Evolutionary conservation across 2,329 filamentous ascomycete species (phyloP).

Genomic region (Dothideomycetes sp.): DNA sequence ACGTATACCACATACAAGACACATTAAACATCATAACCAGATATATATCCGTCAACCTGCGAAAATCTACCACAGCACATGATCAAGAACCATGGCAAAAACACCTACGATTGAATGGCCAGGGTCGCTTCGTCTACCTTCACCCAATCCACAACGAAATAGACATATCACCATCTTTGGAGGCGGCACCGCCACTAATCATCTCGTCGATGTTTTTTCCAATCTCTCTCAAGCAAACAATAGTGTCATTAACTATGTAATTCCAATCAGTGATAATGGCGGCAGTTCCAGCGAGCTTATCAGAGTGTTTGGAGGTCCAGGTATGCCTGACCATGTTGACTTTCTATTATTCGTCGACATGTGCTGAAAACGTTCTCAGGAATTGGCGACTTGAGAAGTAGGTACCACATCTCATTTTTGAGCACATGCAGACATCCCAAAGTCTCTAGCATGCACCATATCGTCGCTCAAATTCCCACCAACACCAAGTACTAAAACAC

Average conservation of each 20-base stretch:
- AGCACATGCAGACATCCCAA: background rate
- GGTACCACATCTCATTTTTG: constrained; percentile 21
- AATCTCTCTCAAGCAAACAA: constrained; percentile 50
- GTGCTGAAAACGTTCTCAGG: constrained; percentile 26
- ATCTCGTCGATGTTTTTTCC: constrained; percentile 81
- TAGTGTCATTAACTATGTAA: constrained; percentile 70
- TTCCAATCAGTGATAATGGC: constrained; percentile 93
- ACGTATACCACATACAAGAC: no score
- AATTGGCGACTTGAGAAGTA: constrained; percentile 69
- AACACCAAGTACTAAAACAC: background rate
- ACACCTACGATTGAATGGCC: no score
- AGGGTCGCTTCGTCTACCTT: constrained; percentile 15
- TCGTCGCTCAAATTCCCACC: background rate
- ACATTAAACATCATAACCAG: no score
- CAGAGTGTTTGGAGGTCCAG: constrained; percentile 86
- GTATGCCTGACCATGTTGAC: constrained; percentile 34
- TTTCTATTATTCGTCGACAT: no score
- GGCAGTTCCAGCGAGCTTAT: constrained; percentile 91
- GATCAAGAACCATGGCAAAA: no score
- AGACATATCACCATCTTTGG: constrained; percentile 75
- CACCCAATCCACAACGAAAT: constrained; percentile 20
- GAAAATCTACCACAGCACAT: no score
- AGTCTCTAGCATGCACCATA: background rate
- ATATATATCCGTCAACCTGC: no score
- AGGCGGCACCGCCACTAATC: constrained; percentile 90